Evolutionary conservation across 2,329 filamentous ascomycete species (phyloP).

Genomic region (Metarhizium robertsii): DNA sequence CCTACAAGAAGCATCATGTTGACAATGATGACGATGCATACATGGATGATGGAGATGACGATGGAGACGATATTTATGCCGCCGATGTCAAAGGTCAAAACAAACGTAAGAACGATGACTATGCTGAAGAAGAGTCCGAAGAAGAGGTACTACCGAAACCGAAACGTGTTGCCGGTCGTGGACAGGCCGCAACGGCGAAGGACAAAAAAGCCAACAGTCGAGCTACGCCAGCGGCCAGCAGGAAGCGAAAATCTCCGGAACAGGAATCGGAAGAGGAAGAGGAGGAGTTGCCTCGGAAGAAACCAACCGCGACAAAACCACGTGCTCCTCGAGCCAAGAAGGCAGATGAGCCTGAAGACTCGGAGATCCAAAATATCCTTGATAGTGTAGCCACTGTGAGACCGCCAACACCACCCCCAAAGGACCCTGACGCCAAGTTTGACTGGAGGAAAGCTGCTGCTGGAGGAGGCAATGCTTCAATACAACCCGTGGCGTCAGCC

Average conservation of each 20-base stretch:
- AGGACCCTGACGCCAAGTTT: slow-evolving; percentile 64
- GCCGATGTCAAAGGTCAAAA: slow-evolving; percentile 57
- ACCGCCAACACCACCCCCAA: slow-evolving; percentile 73
- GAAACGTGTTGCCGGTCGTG: slow-evolving; percentile 43
- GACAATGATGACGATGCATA: slow-evolving; percentile 46
- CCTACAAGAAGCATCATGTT: slow-evolving; percentile 28
- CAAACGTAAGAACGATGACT: slow-evolving; percentile 65
- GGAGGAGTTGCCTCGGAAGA: slow-evolving; percentile 47
- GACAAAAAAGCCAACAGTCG: slow-evolving; percentile 17
- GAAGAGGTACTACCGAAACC: slow-evolving; percentile 56
- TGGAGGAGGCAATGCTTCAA: slow-evolving; percentile 50
- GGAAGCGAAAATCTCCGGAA: slow-evolving; percentile 51
- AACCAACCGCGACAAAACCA: slow-evolving; percentile 47
- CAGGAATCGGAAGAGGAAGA: slow-evolving; percentile 48
- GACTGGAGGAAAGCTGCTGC: slow-evolving; percentile 59
- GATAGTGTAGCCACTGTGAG: slow-evolving; percentile 77
- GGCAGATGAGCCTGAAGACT: slow-evolving; percentile 54
- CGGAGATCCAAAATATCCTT: slow-evolving; percentile 70
- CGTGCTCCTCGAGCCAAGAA: slow-evolving; percentile 56
- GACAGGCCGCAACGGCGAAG: slow-evolving; percentile 14
- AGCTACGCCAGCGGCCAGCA: slow-evolving; percentile 25
- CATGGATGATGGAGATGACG: slow-evolving; percentile 58
- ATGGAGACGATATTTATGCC: slow-evolving; percentile 76
- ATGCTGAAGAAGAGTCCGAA: slow-evolving; percentile 65
- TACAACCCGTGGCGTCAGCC: slow-evolving; percentile 50